Base-by-base conservation (phyloP, 345 rosid genomes). In the Hibiscus tridactylites region DNA sequence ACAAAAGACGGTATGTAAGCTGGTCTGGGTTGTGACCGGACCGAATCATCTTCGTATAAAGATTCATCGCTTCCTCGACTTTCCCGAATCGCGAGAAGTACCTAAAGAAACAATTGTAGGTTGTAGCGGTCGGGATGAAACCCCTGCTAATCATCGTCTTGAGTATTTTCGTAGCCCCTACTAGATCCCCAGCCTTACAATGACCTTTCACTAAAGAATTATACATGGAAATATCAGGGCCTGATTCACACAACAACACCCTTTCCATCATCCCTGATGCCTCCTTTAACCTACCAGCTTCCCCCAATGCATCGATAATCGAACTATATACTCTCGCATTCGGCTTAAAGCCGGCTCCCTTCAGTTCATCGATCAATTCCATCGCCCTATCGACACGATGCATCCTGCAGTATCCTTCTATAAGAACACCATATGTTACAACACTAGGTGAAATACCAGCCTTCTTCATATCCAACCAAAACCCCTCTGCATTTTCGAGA, bases 391-490 rank as follows among this genome's bases (percentile, higher is more conserved):
- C 91, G 44, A 87, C 89, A 47, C 76, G 87, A 29, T 80, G 83
- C 93, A 87, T 85, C 71, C 84, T 66, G 61, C 93, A 92, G 49
- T 86, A 90, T 54, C 99, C 99, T 82, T 89, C 96, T 3, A 92
- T 80, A 74, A 95, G 84, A 16, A 93, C 88, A 54, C 96, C 97
- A 67, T 88, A 89, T 9, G 96, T 89, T 50, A 90, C 91, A 75
- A 90, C 83, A 35, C 64, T 85, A 6, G 90, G 92, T 35, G 39
- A 81, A 78, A 90, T 85, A 58, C 82, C 79, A 73, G 76, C 84
- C 69, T 71, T 74, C 73, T 78, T 84, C 95, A 92, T 90, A 61
- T 88, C 83, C 39, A 63, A 59, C 97, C 96, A 88, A 59, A 95
- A 82, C 5, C 77, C 84, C 86, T 92, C 97, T 0, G 91, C 97